Base-by-base conservation (phyloP, 805 yeast genomes). In the Blastobotrys terrestris region DNA sequence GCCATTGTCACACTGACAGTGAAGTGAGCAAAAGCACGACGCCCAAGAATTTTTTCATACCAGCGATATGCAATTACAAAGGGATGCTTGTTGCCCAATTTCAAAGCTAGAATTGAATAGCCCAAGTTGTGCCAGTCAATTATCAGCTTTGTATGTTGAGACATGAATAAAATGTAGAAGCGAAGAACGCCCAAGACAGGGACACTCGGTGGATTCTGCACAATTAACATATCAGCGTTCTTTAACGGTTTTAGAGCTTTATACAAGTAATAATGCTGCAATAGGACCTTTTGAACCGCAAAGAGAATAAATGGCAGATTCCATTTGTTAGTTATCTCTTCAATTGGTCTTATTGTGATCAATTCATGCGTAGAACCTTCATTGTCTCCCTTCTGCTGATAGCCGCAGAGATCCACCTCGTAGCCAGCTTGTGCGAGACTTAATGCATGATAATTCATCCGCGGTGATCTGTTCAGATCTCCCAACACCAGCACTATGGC, bases 41-140 rank as follows among this genome's bases (percentile, higher is more conserved):
- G 72, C 3, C 90, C 83, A 48, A 91, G 77, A 13, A 65, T 52
- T 43, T 67, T 65, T 67, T 94, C 99, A 62, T 91, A 85, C 4
- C 69, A 53, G 52, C 72, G 78, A 63, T 87, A 77, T 1, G 81
- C 31, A 49, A 71, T 66, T 1, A 90, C 95, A 51, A 87, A 67
- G 0, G 85, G 83, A 63, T 87, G 87, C 35, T 68, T 69, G 48
- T 68, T 65, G 3, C 75, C 63, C 58, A 81, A 80, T 59, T 81
- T 81, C 63, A 92, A 65, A 50, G 85, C 83, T 53, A 94, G 69
- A 22, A 94, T 87, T 1, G 95, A 79, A 67, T 80, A 92, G 42
- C 95, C 96, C 60, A 94, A 74, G 67, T 94, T 94, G 68, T 94
- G 99, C 99, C 99, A 94, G 69, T 94, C 99, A 48, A 94, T 79